A percentile compares a stretch with the other conserved stretches of the same genome.
Conservation (phyloP, 805 yeast species). For the Candida insectorum region DNA sequence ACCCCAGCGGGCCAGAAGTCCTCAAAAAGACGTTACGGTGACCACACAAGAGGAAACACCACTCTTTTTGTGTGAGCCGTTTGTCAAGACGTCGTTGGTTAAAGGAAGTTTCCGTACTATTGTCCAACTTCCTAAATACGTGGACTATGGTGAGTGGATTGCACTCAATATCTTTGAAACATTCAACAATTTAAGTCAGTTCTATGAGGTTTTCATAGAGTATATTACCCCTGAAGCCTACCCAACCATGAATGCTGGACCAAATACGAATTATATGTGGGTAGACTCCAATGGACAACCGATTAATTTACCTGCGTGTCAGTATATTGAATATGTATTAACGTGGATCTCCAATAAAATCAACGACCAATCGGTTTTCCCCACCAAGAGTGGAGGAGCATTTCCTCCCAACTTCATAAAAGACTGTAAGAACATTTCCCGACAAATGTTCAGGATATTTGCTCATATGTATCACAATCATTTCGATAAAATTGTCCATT, state of each 20-base stretch:
- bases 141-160: constrained; percentile 93
- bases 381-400: constrained; percentile 85
- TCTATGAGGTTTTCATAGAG: constrained; percentile 87
- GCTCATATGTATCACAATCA: constrained; percentile 95
- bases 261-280: constrained; percentile 89
- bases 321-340: constrained; percentile 87
- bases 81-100: constrained; percentile 88
- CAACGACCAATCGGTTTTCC: constrained; percentile 86
- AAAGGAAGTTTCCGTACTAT: constrained; percentile 96
- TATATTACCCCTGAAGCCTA: constrained; percentile 85
- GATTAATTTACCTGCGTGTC: constrained; percentile 84
- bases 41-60: constrained; percentile 31
- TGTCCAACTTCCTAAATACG: constrained; percentile 91
- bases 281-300: constrained; percentile 74
- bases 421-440: constrained; percentile 80
- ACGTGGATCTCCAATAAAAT: constrained; percentile 87
- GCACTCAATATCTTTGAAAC: constrained; percentile 90
- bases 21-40: constrained; percentile 13
- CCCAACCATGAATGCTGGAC: constrained; percentile 96
- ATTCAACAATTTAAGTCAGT: constrained; percentile 79
- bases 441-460: constrained; percentile 92
- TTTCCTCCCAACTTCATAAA: constrained; percentile 83
- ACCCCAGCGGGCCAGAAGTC: constrained; percentile 7
- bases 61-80: constrained; percentile 86
- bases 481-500: constrained; percentile 87